These are phyloP conservation scores for Dryadomyces quercus-mongolicae DNA, from an alignment of 2,329 filamentous ascomycete species.

Conservation along the genomic window DNA sequence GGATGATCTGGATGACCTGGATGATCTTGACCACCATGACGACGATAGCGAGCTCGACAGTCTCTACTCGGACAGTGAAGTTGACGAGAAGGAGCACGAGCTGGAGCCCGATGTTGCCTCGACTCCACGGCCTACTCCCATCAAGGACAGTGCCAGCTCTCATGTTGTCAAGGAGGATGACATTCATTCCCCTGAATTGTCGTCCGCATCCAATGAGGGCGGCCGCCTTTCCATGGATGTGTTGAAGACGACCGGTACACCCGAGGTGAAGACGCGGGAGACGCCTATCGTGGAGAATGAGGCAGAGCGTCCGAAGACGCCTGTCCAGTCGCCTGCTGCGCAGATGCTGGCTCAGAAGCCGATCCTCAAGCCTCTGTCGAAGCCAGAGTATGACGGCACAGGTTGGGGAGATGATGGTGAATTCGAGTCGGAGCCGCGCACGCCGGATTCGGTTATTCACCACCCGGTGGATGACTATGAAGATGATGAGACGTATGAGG, in stretches of 20 bases:
- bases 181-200: conserved; percentile 6
- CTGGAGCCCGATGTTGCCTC: conserved; percentile 24
- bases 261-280: conserved; percentile 20
- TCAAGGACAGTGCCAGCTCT: conserved; percentile 13
- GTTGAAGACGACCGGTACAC: neutral
- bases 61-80: conserved; percentile 22
- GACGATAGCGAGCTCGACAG: neutral
- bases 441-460: conserved; percentile 83
- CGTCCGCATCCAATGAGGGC: conserved; percentile 11
- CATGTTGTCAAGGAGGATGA: conserved; percentile 9
- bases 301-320: conserved; percentile 20
- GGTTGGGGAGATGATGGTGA: conserved; percentile 47
- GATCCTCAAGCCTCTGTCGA: conserved; percentile 34
- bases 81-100: conserved; percentile 25
- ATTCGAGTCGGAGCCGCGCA: conserved; percentile 51
- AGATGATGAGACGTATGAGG: conserved; percentile 7
- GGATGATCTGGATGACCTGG: conserved; percentile 49
- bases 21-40: neutral
- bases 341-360: conserved; percentile 38
- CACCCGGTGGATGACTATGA: conserved; percentile 44
- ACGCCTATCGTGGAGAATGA: conserved; percentile 19
- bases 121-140: conserved; percentile 38
- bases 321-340: conserved; percentile 27
- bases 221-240: conserved; percentile 9
- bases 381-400: conserved; percentile 51